A percentile compares a stretch with the other conserved stretches of the same genome.
Conservation (phyloP, 768 basidiomycete species). For the Coprinellus micaceus region DNA sequence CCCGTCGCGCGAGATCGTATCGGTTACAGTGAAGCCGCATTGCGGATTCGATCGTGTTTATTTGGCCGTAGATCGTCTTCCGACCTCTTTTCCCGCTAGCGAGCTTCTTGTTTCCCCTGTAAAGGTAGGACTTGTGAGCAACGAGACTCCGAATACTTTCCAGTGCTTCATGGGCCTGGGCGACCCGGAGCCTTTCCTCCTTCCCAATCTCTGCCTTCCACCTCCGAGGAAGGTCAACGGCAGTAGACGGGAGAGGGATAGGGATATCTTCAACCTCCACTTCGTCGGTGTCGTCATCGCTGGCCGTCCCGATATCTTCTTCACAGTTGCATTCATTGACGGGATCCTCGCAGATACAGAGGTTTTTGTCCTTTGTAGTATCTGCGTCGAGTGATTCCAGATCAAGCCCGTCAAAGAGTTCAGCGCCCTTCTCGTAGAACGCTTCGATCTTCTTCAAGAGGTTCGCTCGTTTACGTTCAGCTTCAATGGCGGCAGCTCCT, state of each 20-base stretch:
- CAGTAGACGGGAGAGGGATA: not conserved
- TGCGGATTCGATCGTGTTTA: not conserved
- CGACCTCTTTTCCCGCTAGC: not conserved
- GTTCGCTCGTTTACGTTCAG: not conserved
- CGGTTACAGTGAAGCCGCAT: not conserved
- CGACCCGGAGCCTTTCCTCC: not conserved
- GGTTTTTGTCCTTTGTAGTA: not conserved
- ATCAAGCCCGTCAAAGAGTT: too few relatives aligned
- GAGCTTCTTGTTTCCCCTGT: not conserved
- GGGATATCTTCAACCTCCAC: too few relatives aligned
- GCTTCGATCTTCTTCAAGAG: too few relatives aligned
- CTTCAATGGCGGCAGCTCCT: not conserved
- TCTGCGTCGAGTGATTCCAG: not conserved
- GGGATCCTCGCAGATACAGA: not conserved
- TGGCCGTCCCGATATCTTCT: too few relatives aligned
- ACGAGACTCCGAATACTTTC: not conserved
- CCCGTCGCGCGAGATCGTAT: not conserved
- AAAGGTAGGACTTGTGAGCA: not conserved
- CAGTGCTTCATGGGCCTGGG: not conserved
- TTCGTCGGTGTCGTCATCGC: too few relatives aligned
- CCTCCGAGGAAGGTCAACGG: not conserved
- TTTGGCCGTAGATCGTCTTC: not conserved
- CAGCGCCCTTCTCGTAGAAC: too few relatives aligned
- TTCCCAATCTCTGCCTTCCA: not conserved
- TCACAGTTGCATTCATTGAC: too few relatives aligned